Conservation (phyloP, 371 early-diverging fungal genomes). For the Nematocida major region DNA sequence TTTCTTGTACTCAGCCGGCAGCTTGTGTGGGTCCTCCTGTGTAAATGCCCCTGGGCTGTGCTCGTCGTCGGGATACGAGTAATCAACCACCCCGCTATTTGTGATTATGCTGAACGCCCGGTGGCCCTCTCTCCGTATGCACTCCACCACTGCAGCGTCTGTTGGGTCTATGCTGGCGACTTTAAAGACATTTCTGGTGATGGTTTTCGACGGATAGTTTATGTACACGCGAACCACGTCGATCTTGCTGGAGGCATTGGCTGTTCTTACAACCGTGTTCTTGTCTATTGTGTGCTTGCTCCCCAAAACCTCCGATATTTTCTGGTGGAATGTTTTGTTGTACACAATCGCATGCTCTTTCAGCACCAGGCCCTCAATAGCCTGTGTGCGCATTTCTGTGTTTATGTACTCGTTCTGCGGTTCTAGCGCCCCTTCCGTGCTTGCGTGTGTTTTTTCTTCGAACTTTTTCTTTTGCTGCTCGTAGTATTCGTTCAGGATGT, state of each 20-base stretch:
- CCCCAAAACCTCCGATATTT: slow-evolving; percentile 1
- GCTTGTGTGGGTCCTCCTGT: neutral
- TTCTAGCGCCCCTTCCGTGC: neutral
- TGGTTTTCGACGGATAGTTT: slow-evolving; percentile 7
- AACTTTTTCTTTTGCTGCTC: slow-evolving; percentile 3
- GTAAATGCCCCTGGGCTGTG: neutral
- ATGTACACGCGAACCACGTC: slow-evolving; percentile 11
- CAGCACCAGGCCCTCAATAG: slow-evolving; percentile 29
- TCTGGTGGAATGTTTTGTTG: slow-evolving; percentile 32
- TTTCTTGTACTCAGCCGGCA: neutral
- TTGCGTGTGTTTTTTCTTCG: neutral
- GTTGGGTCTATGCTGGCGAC: neutral
- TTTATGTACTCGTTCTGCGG: neutral
- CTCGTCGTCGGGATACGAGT: neutral
- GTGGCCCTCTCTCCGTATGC: slow-evolving; percentile 25
- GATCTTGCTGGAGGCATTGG: slow-evolving; percentile 3
- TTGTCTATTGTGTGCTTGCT: slow-evolving; percentile 16
- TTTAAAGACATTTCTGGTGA: slow-evolving; percentile 34
- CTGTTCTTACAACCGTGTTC: slow-evolving; percentile 20
- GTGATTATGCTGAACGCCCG: slow-evolving; percentile 13
- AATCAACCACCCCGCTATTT: slow-evolving; percentile 6
- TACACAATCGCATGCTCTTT: slow-evolving; percentile 5
- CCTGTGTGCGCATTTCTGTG: neutral
- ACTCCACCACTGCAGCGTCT: neutral
- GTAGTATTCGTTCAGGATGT: neutral